Conservation (phyloP, 2,329 filamentous ascomycete species). For the Plenodomus biglobosus region DNA sequence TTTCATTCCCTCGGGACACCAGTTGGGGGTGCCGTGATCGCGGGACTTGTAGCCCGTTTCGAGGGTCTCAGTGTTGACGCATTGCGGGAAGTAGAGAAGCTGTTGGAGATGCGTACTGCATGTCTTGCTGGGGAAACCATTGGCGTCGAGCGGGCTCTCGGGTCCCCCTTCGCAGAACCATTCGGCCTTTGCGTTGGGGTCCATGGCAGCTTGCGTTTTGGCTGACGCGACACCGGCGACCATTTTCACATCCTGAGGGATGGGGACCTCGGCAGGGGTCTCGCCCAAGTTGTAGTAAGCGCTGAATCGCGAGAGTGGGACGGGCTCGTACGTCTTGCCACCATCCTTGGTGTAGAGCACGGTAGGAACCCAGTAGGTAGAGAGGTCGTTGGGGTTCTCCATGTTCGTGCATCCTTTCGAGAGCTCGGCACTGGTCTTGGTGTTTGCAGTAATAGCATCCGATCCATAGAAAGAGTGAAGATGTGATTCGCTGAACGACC, state of each 20-base stretch:
- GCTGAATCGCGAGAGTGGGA: slow-evolving; percentile 45
- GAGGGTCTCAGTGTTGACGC: slow-evolving; percentile 44
- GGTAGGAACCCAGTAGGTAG: slow-evolving; percentile 52
- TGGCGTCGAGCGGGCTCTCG: slow-evolving; percentile 17
- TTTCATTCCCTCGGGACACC: slow-evolving; percentile 50
- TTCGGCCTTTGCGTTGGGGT: slow-evolving; percentile 22
- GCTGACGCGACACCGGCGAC: slow-evolving; percentile 48
- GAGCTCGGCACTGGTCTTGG: slow-evolving; percentile 44
- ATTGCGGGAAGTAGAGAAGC: slow-evolving; percentile 51
- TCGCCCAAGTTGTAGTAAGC: slow-evolving; percentile 51
- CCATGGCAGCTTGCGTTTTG: slow-evolving; percentile 23
- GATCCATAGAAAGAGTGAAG: slow-evolving; percentile 52
- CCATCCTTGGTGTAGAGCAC: slow-evolving; percentile 43
- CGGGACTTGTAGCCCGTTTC: slow-evolving; percentile 42
- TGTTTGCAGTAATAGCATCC: slow-evolving; percentile 46
- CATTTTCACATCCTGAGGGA: slow-evolving; percentile 50
- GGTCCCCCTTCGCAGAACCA: slow-evolving; percentile 36
- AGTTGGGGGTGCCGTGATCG: slow-evolving; percentile 33
- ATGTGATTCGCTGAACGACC: slow-evolving; percentile 45
- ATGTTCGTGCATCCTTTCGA: slow-evolving; percentile 50
- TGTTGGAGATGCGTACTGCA: slow-evolving; percentile 51
- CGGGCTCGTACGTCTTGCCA: slow-evolving; percentile 39
- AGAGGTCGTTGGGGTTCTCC: slow-evolving; percentile 53
- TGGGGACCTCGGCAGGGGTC: slow-evolving; percentile 48
- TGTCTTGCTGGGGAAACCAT: slow-evolving; percentile 39